Evolutionary conservation across 2,329 filamentous ascomycete genomes (phyloP).

Genomic region (Fonsecaea pedrosoi): DNA sequence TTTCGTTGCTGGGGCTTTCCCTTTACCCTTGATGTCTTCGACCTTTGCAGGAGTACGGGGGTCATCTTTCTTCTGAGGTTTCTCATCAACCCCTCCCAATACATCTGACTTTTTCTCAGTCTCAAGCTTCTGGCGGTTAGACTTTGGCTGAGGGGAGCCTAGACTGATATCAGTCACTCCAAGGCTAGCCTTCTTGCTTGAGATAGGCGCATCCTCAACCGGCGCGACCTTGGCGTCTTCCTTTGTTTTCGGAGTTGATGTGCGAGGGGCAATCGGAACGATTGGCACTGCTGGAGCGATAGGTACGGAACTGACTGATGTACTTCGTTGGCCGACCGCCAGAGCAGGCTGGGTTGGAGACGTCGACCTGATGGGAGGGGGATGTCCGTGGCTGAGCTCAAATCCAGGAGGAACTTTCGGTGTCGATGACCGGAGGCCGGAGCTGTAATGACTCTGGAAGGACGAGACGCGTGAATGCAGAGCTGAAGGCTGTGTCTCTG

Average conservation of each 20-base stretch:
- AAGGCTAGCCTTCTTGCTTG: constrained; percentile 14
- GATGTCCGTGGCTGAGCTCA: constrained; percentile 57
- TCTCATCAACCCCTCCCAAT: constrained; percentile 10
- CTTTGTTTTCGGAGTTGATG: constrained; percentile 41
- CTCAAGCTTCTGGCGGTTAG: constrained; percentile 18
- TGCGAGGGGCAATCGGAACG: constrained; percentile 37
- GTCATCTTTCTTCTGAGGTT: constrained; percentile 12
- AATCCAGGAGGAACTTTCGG: constrained; percentile 39
- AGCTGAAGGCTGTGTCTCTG: constrained; percentile 44
- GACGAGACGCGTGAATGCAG: constrained; percentile 48
- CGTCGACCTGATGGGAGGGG: constrained; percentile 46
- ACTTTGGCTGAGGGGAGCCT: constrained; percentile 48
- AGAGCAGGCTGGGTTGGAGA: constrained; percentile 41
- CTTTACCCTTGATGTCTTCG: constrained; percentile 42
- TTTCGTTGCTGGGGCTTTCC: constrained; percentile 22
- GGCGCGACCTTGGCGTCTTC: constrained; percentile 15
- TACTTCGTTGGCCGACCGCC: constrained; percentile 56
- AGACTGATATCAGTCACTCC: constrained; percentile 49
- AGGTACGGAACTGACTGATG: constrained; percentile 43
- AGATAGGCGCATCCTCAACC: constrained; percentile 8
- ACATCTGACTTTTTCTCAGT: constrained; percentile 8
- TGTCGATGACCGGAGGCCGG: constrained; percentile 38
- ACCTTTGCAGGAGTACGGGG: constrained; percentile 4
- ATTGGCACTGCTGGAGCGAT: constrained; percentile 46
- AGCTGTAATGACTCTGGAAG: constrained; percentile 40